Evolutionary conservation across 2,329 filamentous ascomycete genomes (phyloP).

Genomic region (Penicillium brevicompactum): DNA sequence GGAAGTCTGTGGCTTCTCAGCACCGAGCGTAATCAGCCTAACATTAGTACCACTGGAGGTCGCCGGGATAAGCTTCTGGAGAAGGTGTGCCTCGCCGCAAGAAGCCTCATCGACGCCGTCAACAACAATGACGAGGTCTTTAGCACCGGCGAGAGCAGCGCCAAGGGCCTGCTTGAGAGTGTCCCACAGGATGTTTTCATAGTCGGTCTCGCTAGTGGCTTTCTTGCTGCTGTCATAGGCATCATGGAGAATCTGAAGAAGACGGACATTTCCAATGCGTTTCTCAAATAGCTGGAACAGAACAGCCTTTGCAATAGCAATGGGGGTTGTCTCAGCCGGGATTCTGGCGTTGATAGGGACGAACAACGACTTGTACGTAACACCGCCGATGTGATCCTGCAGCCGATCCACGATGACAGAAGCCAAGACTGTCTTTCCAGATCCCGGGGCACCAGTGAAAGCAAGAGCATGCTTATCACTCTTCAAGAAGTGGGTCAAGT

Average conservation of each 20-base stretch:
- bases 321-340: constrained; percentile 31
- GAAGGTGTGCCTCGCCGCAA: constrained; percentile 31
- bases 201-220: constrained; percentile 27
- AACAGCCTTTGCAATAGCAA: constrained; percentile 38
- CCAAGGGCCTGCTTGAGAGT: constrained; percentile 33
- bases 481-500: constrained; percentile 53
- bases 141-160: constrained; percentile 31
- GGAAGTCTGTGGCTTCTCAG: constrained; percentile 19
- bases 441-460: constrained; percentile 45
- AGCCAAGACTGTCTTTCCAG: constrained; percentile 43
- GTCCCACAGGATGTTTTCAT: constrained; percentile 41
- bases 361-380: constrained; percentile 37
- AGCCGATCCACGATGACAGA: constrained; percentile 44
- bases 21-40: constrained; percentile 36
- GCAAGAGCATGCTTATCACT: constrained; percentile 47
- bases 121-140: constrained; percentile 41
- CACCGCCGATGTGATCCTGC: constrained; percentile 40
- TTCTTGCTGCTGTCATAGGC: constrained; percentile 31
- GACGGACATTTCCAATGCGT: constrained; percentile 42
- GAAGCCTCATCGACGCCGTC: constrained; percentile 42
- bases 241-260: constrained; percentile 38
- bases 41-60: constrained; percentile 25
- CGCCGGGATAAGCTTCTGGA: constrained; percentile 30
- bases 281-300: constrained; percentile 42
- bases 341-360: constrained; percentile 41